Percentiles rank a stretch among this genome's conserved stretches.
phyloP scores from a whole-genome alignment of 2,329 filamentous ascomycete species.

The Diaporthe batatas region DNA sequence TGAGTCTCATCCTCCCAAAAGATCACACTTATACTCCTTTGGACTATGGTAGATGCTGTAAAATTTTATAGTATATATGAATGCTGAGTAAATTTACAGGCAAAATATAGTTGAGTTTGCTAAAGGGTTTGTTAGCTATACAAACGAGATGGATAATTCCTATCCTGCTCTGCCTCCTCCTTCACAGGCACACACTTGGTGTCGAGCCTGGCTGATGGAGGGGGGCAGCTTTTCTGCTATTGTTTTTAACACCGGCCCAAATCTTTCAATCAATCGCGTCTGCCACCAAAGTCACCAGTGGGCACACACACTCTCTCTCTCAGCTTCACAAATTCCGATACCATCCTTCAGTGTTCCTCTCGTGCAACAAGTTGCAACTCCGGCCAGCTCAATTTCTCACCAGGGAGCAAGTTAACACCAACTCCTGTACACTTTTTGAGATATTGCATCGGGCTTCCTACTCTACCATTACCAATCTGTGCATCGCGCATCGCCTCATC shows the following conservation, averaged over 20 bases:
- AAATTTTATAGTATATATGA: not conserved
- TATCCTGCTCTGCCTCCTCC: constrained; percentile 12
- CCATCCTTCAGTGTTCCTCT: not conserved
- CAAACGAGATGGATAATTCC: constrained; percentile 2
- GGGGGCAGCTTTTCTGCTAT: not conserved
- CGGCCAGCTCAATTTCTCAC: not conserved
- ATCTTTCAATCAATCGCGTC: not conserved
- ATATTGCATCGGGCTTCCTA: not conserved
- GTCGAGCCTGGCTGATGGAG: not conserved
- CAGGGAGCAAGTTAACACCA: not conserved
- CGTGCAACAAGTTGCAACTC: not conserved
- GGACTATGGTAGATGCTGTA: not conserved
- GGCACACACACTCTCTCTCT: too few species aligned
- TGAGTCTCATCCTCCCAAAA: not conserved
- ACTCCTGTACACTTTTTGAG: not conserved
- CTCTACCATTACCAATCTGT: too few species aligned
- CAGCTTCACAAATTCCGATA: not conserved
- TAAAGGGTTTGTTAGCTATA: not conserved
- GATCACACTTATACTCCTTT: too few species aligned
- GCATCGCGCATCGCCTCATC: not conserved
- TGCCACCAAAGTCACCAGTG: not conserved
- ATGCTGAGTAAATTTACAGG: not conserved
- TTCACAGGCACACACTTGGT: not conserved
- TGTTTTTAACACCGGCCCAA: not conserved
- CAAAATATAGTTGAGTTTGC: not conserved